Evolutionary conservation across 1,284 basidiomycete species (phyloP).

Genomic region (Trichosporon sp.): DNA sequence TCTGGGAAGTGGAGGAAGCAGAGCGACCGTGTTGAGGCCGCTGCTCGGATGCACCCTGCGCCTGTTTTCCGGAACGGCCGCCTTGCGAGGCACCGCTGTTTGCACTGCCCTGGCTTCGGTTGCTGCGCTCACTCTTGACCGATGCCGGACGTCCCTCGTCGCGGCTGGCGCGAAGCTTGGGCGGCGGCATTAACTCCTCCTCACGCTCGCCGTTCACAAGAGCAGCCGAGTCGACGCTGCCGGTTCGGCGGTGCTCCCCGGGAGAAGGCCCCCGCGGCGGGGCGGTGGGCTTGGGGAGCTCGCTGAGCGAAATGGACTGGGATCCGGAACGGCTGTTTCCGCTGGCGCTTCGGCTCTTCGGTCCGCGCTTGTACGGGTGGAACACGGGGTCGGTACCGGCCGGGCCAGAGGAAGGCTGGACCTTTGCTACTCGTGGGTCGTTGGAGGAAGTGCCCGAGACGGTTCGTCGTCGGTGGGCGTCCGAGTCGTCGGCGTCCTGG

Average conservation of each 20-base stretch:
- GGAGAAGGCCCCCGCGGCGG: not conserved
- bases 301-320: slow-evolving; percentile 2
- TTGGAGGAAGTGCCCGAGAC: slow-evolving; percentile 20
- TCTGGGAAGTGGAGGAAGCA: slow-evolving; percentile 17
- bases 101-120: slow-evolving; percentile 23
- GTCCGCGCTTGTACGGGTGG: slow-evolving; percentile 42
- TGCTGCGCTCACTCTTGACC: slow-evolving; percentile 27
- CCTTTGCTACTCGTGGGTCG: slow-evolving; percentile 15
- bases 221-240: not conserved
- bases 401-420: not conserved
- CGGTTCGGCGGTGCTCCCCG: slow-evolving; percentile 12
- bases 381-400: slow-evolving; percentile 24
- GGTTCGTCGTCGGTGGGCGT: slow-evolving; percentile 22
- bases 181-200: slow-evolving; percentile 31
- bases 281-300: slow-evolving; percentile 8
- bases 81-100: slow-evolving; percentile 9
- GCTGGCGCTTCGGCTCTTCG: slow-evolving; percentile 29
- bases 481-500: slow-evolving; percentile 31
- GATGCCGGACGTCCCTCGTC: slow-evolving; percentile 27
- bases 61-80: slow-evolving; percentile 1
- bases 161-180: slow-evolving; percentile 23
- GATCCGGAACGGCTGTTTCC: slow-evolving; percentile 18
- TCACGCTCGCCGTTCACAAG: slow-evolving; percentile 18
- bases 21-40: slow-evolving; percentile 21
- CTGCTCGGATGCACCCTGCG: slow-evolving; percentile 9